Percentiles rank a stretch among this genome's conserved stretches.
These are phyloP conservation scores for Zalerion maritima DNA, from an alignment of 495 filamentous ascomycete genomes.

Conservation along the genomic window DNA sequence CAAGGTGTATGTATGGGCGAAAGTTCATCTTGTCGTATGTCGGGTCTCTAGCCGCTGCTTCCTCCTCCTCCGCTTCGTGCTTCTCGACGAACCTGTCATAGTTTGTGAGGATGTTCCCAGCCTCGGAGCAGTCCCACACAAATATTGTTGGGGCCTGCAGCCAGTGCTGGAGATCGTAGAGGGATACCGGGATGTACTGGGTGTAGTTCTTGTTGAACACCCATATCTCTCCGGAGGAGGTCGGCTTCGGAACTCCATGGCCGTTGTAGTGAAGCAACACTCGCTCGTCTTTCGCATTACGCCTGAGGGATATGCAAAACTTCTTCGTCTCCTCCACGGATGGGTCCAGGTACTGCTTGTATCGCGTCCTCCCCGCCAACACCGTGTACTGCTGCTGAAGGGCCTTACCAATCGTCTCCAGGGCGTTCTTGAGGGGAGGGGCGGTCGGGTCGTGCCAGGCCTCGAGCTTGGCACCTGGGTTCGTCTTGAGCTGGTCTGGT, in stretches of 20 bases:
- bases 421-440: slow-evolving; percentile 63
- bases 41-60: slow-evolving; percentile 56
- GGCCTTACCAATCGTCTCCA: slow-evolving; percentile 91
- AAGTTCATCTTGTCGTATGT: slow-evolving; percentile 51
- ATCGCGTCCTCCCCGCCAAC: slow-evolving; percentile 80
- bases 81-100: slow-evolving; percentile 90
- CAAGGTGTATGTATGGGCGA: slow-evolving; percentile 71
- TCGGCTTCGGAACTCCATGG: slow-evolving; percentile 95
- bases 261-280: slow-evolving; percentile 97
- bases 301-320: slow-evolving; percentile 74
- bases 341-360: slow-evolving; percentile 91
- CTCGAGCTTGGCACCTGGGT: slow-evolving; percentile 81
- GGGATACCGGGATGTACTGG: slow-evolving; percentile 92
- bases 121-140: slow-evolving; percentile 94
- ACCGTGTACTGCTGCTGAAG: slow-evolving; percentile 93
- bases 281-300: slow-evolving; percentile 88
- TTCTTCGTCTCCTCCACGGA: slow-evolving; percentile 95
- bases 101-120: slow-evolving; percentile 86
- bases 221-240: slow-evolving; percentile 94
- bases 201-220: slow-evolving; percentile 98
- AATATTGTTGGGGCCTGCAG: slow-evolving; percentile 89
- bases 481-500: slow-evolving; percentile 86
- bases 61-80: slow-evolving; percentile 72
- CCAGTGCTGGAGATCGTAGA: slow-evolving; percentile 95
- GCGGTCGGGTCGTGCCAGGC: slow-evolving; percentile 91